A percentile compares a stretch with the other conserved stretches of the same genome.
phyloP scores from a whole-genome alignment of 768 basidiomycete species.

The Boletellus ananas region DNA sequence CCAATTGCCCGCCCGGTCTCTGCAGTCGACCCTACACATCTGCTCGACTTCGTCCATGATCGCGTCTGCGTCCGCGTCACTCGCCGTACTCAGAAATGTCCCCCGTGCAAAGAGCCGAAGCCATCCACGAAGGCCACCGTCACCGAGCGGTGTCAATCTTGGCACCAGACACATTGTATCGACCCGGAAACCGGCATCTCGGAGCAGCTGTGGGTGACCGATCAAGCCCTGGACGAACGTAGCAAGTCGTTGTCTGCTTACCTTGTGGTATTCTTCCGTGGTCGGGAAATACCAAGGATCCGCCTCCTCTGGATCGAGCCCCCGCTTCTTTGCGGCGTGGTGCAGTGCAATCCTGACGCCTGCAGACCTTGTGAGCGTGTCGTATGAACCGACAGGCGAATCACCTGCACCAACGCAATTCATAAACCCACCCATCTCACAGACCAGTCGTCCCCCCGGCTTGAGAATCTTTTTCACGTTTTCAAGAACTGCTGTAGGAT shows the following conservation, averaged over 20 bases:
- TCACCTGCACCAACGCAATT: conserved; percentile 56
- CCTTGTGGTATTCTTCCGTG: conserved; percentile 57
- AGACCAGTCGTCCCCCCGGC: conserved; percentile 66
- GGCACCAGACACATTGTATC: conserved; percentile 53
- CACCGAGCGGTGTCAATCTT: conserved; percentile 48
- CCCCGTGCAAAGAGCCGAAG: conserved; percentile 59
- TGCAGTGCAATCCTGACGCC: conserved; percentile 62
- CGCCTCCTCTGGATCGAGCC: conserved; percentile 51
- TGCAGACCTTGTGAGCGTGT: conserved; percentile 24
- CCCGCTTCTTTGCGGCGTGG: conserved; percentile 45
- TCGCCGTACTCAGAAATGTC: conserved; percentile 53
- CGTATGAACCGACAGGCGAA: background rate
- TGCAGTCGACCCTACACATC: conserved; percentile 51
- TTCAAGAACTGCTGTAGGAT: conserved; percentile 62
- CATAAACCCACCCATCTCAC: conserved; percentile 75
- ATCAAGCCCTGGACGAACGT: conserved; percentile 2
- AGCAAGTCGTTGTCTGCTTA: conserved; percentile 24
- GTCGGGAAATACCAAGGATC: conserved; percentile 91
- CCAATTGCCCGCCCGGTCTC: conserved; percentile 61
- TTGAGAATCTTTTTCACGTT: conserved; percentile 60
- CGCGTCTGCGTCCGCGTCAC: conserved; percentile 49
- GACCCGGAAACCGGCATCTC: conserved; percentile 53
- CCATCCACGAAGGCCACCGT: conserved; percentile 59
- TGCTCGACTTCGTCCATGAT: conserved; percentile 64
- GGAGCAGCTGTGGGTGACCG: conserved; percentile 44